phyloP scores from a whole-genome alignment of 345 rosid genomes.

The Geranium rotundifolium region DNA sequence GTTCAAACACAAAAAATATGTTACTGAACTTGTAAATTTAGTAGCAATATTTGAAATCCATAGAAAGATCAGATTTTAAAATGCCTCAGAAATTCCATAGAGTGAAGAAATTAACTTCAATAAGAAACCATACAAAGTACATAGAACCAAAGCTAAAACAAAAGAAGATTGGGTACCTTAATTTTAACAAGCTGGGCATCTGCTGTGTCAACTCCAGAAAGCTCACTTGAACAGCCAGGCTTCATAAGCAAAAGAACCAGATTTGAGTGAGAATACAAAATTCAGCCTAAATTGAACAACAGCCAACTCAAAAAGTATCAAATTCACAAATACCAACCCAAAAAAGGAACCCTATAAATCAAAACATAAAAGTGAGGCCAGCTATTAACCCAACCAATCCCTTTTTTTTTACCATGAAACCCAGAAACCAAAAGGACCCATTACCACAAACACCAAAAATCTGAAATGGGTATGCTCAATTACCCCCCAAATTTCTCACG shows the following conservation, averaged over 20 bases:
- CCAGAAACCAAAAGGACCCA: neutral
- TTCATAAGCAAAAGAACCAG: constrained; percentile 19
- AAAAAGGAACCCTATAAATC: neutral
- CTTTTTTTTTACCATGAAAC: neutral
- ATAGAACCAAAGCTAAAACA: neutral
- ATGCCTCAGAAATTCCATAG: too few relatives aligned
- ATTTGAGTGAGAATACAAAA: neutral
- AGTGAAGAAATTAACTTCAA: too few relatives aligned
- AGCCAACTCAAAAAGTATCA: neutral
- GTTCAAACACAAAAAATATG: too few relatives aligned
- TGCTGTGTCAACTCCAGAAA: constrained; percentile 43
- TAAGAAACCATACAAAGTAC: neutral
- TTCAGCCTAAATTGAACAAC: neutral
- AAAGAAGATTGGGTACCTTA: constrained; percentile 38
- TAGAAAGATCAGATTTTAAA: neutral
- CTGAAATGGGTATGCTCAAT: neutral
- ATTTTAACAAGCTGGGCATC: constrained; percentile 70
- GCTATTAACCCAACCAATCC: neutral
- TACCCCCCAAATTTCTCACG: neutral
- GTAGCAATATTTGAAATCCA: neutral
- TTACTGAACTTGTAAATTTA: neutral
- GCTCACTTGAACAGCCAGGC: constrained; percentile 96
- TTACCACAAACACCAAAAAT: neutral
- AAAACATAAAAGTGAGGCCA: neutral
- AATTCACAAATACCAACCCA: neutral